Base-by-base conservation (phyloP, 2,329 filamentous ascomycete species). In the Teratosphaeria epicoccoides region DNA sequence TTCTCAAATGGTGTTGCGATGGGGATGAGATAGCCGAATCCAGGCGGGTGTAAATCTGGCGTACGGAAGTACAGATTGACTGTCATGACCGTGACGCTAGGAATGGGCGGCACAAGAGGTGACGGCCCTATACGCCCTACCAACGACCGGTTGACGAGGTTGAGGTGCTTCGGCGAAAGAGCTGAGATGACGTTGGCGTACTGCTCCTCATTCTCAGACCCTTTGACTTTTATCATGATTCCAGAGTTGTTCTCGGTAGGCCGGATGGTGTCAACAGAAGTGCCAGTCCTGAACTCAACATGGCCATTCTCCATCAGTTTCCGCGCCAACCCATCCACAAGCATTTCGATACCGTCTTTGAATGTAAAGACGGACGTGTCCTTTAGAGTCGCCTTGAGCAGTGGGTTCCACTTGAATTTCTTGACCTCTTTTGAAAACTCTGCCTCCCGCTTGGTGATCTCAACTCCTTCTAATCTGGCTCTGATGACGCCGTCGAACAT, bases 1-100 rank as follows among this genome's bases (percentile, higher is more conserved):
- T 88, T 76, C 33, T 81, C 80, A 46, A 77, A 75, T 2, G 83
- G 78, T 1, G 87, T 76, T 14, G 82, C 82, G 53, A 82, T 81
- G 1, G 93, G 91, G 53, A 98, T 86, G 4, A 98, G 80, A 68
- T 97, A 97, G 57, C 93, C 93, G 65, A 97, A 94, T 17, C 90
- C 93, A 25, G 75, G 70, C 50, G 81, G 80, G 47, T 87, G 75
- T 29, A 95, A 71, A 52, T 79, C 64, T 6, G 82, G 76, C 43
- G 81, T 75, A 1, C 77, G 73, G 68, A 85, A 98, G 77, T 85
- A 96, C 46, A 98, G 76, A 70, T 95, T 96, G 55, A 98, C 85
- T 2, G 90, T 87, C 83, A 90, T 90, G 59, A 96, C 89, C 26
- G 84, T 90, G 25, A 91, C 66, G 4, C 56, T 55, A 3, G 64